Percentiles rank a stretch among this genome's conserved stretches.
Conservation (phyloP, 805 yeast genomes). For the Hanseniaspora lachancei region DNA sequence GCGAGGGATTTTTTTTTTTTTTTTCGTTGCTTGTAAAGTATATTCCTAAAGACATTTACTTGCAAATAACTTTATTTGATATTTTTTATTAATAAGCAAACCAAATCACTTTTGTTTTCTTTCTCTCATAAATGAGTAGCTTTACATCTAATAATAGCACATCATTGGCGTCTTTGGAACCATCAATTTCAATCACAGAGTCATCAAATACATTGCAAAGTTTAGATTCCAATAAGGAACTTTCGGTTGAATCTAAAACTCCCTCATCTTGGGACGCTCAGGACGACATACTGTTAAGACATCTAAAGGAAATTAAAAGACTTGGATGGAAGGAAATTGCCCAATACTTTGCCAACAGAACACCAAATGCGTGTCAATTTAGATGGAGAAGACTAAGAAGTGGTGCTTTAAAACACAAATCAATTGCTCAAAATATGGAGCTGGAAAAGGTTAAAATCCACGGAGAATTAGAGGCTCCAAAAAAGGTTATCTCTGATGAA, state of each 20-base stretch:
- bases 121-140: background rate
- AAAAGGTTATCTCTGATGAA: background rate
- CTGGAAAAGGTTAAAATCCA: constrained; percentile 9
- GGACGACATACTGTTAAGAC: constrained; percentile 59
- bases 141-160: background rate
- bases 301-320: constrained; percentile 67
- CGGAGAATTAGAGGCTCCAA: constrained; percentile 4
- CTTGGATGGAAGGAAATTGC: constrained; percentile 86
- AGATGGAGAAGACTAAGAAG: constrained; percentile 66
- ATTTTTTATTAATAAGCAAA: no score
- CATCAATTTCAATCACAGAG: background rate
- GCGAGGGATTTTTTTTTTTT: background rate
- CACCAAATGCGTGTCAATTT: constrained; percentile 82
- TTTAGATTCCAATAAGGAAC: background rate
- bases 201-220: background rate
- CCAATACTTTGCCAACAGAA: constrained; percentile 60
- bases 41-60: no score
- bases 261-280: constrained; percentile 68
- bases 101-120: background rate
- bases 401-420: constrained; percentile 29
- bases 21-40: background rate
- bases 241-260: constrained; percentile 19
- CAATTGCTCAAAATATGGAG: constrained; percentile 18
- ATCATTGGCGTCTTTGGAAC: background rate
- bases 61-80: no score